Conservation (phyloP, 345 rosid genomes). For the rapeseed (Brassica napus) region DNA sequence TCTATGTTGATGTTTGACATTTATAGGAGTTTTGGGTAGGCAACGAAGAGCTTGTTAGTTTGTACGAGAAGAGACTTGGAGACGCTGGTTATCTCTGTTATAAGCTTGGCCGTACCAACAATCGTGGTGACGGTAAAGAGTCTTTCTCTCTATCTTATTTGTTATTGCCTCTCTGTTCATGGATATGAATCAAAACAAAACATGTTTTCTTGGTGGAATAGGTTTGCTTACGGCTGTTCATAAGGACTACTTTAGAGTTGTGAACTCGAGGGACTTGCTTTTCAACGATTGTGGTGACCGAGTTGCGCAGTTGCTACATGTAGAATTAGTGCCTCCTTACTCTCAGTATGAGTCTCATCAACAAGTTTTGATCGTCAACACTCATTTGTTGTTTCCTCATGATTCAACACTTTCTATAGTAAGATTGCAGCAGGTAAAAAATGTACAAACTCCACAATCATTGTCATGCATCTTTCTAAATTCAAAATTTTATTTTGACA, state of each 20-base stretch:
- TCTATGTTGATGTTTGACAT: background rate
- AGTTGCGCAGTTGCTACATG: slow-evolving; percentile 75
- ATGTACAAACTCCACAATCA: background rate
- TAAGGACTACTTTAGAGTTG: slow-evolving; percentile 70
- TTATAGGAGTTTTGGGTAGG: slow-evolving; percentile 92
- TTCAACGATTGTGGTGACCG: slow-evolving; percentile 80
- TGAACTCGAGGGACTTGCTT: slow-evolving; percentile 67
- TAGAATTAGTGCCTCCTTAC: slow-evolving; percentile 52
- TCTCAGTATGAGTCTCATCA: slow-evolving; percentile 48
- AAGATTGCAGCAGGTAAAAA: slow-evolving; percentile 67
- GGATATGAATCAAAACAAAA: background rate
- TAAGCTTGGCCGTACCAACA: slow-evolving; percentile 88
- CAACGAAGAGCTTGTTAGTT: slow-evolving; percentile 77
- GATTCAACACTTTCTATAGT: slow-evolving; percentile 72
- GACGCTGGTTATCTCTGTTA: slow-evolving; percentile 81
- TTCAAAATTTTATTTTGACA: slow-evolving; percentile 23
- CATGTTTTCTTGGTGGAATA: slow-evolving; percentile 20
- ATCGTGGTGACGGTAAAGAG: slow-evolving; percentile 85
- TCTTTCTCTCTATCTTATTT: background rate
- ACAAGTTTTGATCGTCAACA: slow-evolving; percentile 78
- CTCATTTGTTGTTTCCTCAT: slow-evolving; percentile 94
- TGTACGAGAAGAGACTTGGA: slow-evolving; percentile 81
- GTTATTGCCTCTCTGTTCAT: background rate
- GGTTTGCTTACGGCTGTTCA: slow-evolving; percentile 83
- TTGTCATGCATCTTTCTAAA: background rate